These are phyloP conservation scores for Capsella bursapastoris DNA, from an alignment of 345 rosid genomes.

Conservation along the genomic window DNA sequence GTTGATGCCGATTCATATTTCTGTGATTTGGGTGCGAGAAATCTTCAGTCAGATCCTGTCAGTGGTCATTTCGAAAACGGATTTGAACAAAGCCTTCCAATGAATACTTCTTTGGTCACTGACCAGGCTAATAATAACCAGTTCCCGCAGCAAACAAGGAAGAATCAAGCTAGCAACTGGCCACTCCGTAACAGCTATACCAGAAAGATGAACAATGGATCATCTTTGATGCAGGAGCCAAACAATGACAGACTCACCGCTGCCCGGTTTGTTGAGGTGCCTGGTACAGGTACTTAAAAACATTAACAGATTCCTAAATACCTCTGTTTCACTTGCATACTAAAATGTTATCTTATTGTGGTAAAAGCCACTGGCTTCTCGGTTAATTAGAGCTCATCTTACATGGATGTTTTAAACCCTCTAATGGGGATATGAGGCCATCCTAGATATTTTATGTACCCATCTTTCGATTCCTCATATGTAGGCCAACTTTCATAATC, in stretches of 20 bases:
- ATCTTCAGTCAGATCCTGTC: slow-evolving; percentile 13
- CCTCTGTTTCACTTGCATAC: slow-evolving; percentile 9
- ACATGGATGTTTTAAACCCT: not conserved
- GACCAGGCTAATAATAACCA: slow-evolving; percentile 35
- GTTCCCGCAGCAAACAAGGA: slow-evolving; percentile 42
- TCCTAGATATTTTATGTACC: not conserved
- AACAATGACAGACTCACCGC: slow-evolving; percentile 28
- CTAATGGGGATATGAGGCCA: not conserved
- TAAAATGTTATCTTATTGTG: slow-evolving; percentile 1
- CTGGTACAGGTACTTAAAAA: slow-evolving; percentile 24
- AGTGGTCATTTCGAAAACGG: slow-evolving; percentile 41
- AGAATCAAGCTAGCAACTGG: slow-evolving; percentile 44
- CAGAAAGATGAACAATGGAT: slow-evolving; percentile 41
- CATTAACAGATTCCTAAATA: not conserved
- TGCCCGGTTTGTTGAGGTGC: not conserved
- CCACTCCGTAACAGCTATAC: slow-evolving; percentile 40
- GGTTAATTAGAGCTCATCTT: not conserved
- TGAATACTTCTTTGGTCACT: slow-evolving; percentile 26
- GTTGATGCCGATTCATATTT: slow-evolving; percentile 33
- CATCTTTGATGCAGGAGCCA: slow-evolving; percentile 53
- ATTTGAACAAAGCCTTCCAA: slow-evolving; percentile 15
- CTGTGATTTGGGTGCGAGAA: slow-evolving; percentile 18
- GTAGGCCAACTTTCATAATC: not conserved
- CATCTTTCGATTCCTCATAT: not conserved
- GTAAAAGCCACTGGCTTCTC: not conserved